Percentiles rank a stretch among this genome's conserved stretches.
These are phyloP conservation scores for Ehretia macrophylla DNA, from an alignment of 257 asterid species.

Conservation along the genomic window DNA sequence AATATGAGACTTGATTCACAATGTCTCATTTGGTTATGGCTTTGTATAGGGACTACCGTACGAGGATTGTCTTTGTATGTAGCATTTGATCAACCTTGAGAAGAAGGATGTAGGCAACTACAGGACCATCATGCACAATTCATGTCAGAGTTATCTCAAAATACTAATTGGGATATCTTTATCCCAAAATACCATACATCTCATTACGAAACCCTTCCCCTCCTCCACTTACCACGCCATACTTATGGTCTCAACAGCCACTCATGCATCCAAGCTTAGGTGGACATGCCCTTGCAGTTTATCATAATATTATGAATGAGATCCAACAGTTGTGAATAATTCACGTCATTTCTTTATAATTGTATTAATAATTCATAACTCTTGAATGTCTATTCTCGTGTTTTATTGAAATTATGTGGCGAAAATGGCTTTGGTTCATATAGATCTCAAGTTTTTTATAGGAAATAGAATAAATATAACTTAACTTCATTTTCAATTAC, in stretches of 20 bases:
- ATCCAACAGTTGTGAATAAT: no score
- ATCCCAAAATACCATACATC: conserved; percentile 14
- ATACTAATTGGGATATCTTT: conserved; percentile 8
- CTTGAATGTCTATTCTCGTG: no score
- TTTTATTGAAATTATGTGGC: no score
- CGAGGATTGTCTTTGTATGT: conserved; percentile 23
- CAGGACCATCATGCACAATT: conserved; percentile 5
- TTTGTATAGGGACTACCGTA: conserved; percentile 18
- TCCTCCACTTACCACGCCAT: conserved; percentile 10
- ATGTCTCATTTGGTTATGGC: neutral
- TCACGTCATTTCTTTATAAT: no score
- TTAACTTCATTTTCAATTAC: no score
- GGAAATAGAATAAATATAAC: no score
- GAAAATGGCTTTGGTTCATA: no score
- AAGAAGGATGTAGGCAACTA: conserved; percentile 6
- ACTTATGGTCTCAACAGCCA: conserved; percentile 12
- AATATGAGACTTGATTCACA: conserved; percentile 5
- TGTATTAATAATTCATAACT: no score
- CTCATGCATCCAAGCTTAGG: conserved; percentile 4
- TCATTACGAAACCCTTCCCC: conserved; percentile 5
- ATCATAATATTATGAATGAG: no score
- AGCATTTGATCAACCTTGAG: conserved; percentile 21
- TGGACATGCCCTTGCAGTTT: neutral
- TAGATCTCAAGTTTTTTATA: no score
- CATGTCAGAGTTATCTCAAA: conserved; percentile 15